Base-by-base conservation (phyloP, 768 basidiomycete genomes). In the Dacryopinax spathularia region DNA sequence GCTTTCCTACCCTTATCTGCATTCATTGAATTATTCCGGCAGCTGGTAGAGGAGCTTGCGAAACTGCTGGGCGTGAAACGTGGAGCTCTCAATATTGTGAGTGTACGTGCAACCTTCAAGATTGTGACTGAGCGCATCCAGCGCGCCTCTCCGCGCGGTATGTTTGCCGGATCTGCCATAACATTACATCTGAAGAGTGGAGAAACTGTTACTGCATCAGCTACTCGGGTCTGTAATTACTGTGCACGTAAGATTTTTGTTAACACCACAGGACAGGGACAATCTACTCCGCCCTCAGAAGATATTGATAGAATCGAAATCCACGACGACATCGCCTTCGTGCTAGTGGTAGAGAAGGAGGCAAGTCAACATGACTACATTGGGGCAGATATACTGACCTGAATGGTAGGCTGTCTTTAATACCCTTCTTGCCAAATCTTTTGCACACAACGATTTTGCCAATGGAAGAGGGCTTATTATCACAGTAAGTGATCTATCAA, bases 281-380 rank as follows among this genome's bases (percentile, higher is more conserved):
- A 56, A 22, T 20, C n/a, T 31, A 89, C 95, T 63, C 93, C 92
- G 1, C 78, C 81, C 0, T 80, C 81, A 35, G 89, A 91, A 69
- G 82, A 86, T 56, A 86, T 97, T 44, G 72, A 77, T 16, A 76
- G 78, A 0, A 82, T 93, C 63, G 76, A 79, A n/a, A 68, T 87
- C 2, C 72, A 77, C n/a, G 74, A 78, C 10, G 71, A 78, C 37
- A 69, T 91, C 13, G 67, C 78, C 0, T 97, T 91, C 89, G 81
- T 97, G 5, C 77, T 98, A 16, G 77, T 98, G 2, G 79, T 97
- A 18, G 96, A 99, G 75, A 99, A 99, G 76, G 96, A 99, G 76
- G 95, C 87, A 33, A 60, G 75, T 66, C 5, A 3, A 18, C 22
- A 29, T 12, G 5, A 12, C 60, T 27, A 60, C 60, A n/a, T 65